These are phyloP conservation scores for Crassisporium funariophilum DNA, from an alignment of 768 basidiomycete genomes.

Conservation along the genomic window DNA sequence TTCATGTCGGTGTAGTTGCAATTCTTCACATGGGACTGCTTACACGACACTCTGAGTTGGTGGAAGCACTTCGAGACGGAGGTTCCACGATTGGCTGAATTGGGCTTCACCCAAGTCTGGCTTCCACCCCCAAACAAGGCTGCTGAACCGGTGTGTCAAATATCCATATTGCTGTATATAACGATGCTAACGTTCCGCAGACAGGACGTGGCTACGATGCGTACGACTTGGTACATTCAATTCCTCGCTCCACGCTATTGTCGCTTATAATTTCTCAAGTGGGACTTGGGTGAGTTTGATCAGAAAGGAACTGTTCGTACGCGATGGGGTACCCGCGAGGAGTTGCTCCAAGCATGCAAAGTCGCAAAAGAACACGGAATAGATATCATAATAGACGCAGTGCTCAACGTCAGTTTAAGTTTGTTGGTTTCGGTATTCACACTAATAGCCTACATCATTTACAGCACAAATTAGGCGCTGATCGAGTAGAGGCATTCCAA, in stretches of 20 bases:
- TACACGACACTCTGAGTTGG: slow-evolving; percentile 65
- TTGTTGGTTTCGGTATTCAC: no score
- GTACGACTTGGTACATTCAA: slow-evolving; percentile 69
- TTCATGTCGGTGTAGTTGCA: slow-evolving; percentile 52
- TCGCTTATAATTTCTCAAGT: slow-evolving; percentile 42
- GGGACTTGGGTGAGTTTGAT: slow-evolving; percentile 86
- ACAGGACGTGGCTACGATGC: slow-evolving; percentile 81
- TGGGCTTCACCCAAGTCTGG: slow-evolving; percentile 84
- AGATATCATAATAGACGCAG: slow-evolving; percentile 82
- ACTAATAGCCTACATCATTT: slow-evolving; percentile 13
- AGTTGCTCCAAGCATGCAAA: slow-evolving; percentile 70
- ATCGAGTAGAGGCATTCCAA: slow-evolving; percentile 66
- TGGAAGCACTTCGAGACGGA: slow-evolving; percentile 76
- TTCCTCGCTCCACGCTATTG: background rate
- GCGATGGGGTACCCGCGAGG: slow-evolving; percentile 86
- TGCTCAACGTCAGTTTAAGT: slow-evolving; percentile 75
- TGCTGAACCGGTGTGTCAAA: slow-evolving; percentile 50
- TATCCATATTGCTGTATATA: background rate
- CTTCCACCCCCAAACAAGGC: slow-evolving; percentile 85
- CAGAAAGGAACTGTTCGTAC: slow-evolving; percentile 74
- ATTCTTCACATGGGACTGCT: slow-evolving; percentile 83
- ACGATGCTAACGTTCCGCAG: slow-evolving; percentile 35
- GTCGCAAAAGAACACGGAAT: slow-evolving; percentile 70
- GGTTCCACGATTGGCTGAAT: slow-evolving; percentile 58
- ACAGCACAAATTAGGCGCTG: slow-evolving; percentile 86